Conservation (phyloP, 1,284 basidiomycete genomes). For the Ceratobasidium sp. region DNA sequence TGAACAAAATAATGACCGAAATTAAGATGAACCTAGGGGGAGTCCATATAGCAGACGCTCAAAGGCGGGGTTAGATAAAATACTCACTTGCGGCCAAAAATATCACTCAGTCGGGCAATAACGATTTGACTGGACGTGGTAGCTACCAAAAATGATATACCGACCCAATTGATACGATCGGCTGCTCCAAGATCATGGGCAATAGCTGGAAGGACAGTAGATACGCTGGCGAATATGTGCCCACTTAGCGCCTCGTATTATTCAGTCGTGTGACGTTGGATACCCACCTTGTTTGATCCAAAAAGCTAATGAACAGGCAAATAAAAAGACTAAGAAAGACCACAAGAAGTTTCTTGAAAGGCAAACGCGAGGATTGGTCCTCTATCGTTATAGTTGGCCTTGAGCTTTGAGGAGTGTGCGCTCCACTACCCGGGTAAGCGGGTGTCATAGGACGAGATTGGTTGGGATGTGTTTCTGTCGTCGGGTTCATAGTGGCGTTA, state of each 20-base stretch:
- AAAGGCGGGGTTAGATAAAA: neutral
- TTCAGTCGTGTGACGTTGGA: neutral
- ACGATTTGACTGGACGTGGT: constrained; percentile 43
- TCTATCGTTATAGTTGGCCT: constrained; percentile 35
- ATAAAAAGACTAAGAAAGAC: constrained; percentile 42
- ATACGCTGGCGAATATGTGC: constrained; percentile 25
- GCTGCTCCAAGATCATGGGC: constrained; percentile 44
- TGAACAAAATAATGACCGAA: constrained; percentile 39
- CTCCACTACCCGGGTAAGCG: constrained; percentile 2
- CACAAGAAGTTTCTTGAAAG: constrained; percentile 42
- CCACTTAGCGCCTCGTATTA: neutral
- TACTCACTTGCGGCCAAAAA: constrained; percentile 45
- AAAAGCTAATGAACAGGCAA: constrained; percentile 41
- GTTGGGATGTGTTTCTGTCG: too few relatives aligned
- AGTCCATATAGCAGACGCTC: neutral
- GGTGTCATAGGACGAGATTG: constrained; percentile 16
- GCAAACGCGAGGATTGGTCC: constrained; percentile 42
- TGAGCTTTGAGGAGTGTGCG: constrained; percentile 31
- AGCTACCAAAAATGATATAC: constrained; percentile 43
- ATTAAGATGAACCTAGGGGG: constrained; percentile 31
- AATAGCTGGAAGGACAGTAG: constrained; percentile 41
- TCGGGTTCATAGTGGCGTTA: too few relatives aligned
- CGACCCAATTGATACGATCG: constrained; percentile 46
- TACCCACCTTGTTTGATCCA: constrained; percentile 39
- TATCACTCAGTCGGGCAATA: constrained; percentile 43